A percentile compares a stretch with the other conserved stretches of the same genome.
phyloP scores from a whole-genome alignment of 768 basidiomycete species.

The Gelatoporia subvermispora region DNA sequence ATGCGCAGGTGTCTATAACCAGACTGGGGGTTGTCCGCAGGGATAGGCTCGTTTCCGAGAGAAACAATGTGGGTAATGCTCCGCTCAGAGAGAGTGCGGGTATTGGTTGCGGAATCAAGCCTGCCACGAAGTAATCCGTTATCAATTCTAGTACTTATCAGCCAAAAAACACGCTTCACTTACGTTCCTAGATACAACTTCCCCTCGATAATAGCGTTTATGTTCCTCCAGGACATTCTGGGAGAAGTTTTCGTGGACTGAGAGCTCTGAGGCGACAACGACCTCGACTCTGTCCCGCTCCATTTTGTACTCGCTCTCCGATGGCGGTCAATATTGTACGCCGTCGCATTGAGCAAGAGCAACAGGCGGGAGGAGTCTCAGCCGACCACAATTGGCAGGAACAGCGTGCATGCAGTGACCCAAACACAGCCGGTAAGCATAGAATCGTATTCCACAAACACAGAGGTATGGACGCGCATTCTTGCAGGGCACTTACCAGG shows the following conservation, averaged over 20 bases:
- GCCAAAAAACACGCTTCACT: slow-evolving; percentile 11
- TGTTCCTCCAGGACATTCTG: slow-evolving; percentile 19
- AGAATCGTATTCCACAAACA: neutral
- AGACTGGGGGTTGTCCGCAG: slow-evolving; percentile 65
- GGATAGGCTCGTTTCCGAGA: slow-evolving; percentile 68
- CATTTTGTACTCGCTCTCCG: slow-evolving; percentile 13
- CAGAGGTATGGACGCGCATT: slow-evolving; percentile 11
- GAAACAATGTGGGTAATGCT: slow-evolving; percentile 78
- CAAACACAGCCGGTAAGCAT: slow-evolving; percentile 10
- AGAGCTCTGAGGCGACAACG: neutral
- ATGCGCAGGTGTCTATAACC: slow-evolving; percentile 69
- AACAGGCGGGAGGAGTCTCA: slow-evolving; percentile 5
- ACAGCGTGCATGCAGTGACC: slow-evolving; percentile 14
- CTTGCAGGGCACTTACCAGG: neutral
- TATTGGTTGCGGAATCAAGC: slow-evolving; percentile 64
- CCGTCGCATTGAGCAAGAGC: slow-evolving; percentile 8
- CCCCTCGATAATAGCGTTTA: slow-evolving; percentile 18
- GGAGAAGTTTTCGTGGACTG: neutral
- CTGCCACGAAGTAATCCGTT: slow-evolving; percentile 29
- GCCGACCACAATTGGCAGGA: slow-evolving; percentile 9
- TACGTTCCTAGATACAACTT: slow-evolving; percentile 19
- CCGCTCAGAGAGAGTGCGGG: slow-evolving; percentile 66
- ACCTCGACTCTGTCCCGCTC: neutral
- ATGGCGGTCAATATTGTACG: slow-evolving; percentile 6
- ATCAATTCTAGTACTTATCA: slow-evolving; percentile 2